These are phyloP conservation scores for Candida vartiovaarae DNA, from an alignment of 805 yeast species.

Conservation along the genomic window DNA sequence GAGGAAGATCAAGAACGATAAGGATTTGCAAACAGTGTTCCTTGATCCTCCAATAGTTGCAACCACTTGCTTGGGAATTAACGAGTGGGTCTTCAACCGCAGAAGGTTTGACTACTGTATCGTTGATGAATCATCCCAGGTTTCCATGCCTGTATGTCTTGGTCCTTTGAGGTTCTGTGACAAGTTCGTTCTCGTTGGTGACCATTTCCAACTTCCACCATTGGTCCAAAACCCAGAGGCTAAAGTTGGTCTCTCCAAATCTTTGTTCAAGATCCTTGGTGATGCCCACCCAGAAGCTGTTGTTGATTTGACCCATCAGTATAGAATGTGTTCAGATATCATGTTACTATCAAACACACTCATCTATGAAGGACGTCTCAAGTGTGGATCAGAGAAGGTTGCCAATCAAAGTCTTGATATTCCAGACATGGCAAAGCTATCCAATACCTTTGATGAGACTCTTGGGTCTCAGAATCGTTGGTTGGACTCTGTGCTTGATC, in stretches of 20 bases:
- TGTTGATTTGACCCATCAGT: constrained; percentile 74
- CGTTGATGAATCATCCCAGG: constrained; percentile 94
- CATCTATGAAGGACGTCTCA: constrained; percentile 67
- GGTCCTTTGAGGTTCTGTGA: constrained; percentile 81
- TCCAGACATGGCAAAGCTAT: constrained; percentile 28
- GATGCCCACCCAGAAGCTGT: constrained; percentile 68
- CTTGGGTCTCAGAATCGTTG: constrained; percentile 30
- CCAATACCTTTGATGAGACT: constrained; percentile 2
- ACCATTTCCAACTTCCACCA: constrained; percentile 91
- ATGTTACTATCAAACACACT: constrained; percentile 76
- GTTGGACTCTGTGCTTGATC: constrained; percentile 51
- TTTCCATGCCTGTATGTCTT: constrained; percentile 81
- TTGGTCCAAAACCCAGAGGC: constrained; percentile 68
- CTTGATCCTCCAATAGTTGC: constrained; percentile 72
- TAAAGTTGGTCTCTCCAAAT: constrained; percentile 50
- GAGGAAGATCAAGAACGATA: constrained; percentile 32
- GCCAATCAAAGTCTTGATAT: constrained; percentile 50
- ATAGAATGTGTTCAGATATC: constrained; percentile 87
- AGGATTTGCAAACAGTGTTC: constrained; percentile 41
- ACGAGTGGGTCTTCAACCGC: constrained; percentile 49
- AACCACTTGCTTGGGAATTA: constrained; percentile 76
- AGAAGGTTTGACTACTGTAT: constrained; percentile 84
- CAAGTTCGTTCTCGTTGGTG: constrained; percentile 90
- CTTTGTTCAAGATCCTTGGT: constrained; percentile 70
- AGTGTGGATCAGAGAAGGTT: constrained; percentile 65